Percentiles rank a stretch among this genome's conserved stretches.
phyloP scores from a whole-genome alignment of 2,329 filamentous ascomycete genomes.

The Domatiomyces globalis region DNA sequence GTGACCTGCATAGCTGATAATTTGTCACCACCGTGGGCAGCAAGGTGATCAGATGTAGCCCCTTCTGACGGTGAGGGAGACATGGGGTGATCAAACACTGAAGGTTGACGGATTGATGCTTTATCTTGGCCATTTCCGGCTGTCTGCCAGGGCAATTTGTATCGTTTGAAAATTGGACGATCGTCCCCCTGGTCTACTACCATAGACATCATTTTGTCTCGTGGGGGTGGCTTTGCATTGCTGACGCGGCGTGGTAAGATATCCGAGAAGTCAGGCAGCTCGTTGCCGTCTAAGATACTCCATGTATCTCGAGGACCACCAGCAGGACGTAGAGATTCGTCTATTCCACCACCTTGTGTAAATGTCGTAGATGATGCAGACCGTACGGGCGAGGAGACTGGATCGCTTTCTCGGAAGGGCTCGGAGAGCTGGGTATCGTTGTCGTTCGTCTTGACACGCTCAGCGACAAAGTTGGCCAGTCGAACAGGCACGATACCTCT shows the following conservation, averaged over 20 bases:
- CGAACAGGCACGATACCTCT: slow-evolving; percentile 31
- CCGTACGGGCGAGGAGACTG: slow-evolving; percentile 2
- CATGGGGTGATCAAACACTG: slow-evolving; percentile 22
- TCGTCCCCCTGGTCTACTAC: background rate
- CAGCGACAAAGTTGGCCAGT: slow-evolving; percentile 8
- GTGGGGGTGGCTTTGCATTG: background rate
- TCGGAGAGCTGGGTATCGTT: slow-evolving; percentile 12
- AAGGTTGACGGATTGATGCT: slow-evolving; percentile 20
- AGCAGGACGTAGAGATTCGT: slow-evolving; percentile 22
- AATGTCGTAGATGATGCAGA: slow-evolving; percentile 12
- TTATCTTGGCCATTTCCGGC: background rate
- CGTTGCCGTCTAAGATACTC: slow-evolving; percentile 9
- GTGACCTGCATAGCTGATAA: background rate
- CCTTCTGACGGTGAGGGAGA: slow-evolving; percentile 30
- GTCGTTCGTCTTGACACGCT: slow-evolving; percentile 1
- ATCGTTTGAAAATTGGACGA: background rate
- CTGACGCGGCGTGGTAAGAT: slow-evolving; percentile 1
- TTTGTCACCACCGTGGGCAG: background rate
- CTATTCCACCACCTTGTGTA: slow-evolving; percentile 23
- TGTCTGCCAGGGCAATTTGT: background rate
- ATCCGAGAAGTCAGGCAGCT: slow-evolving; percentile 11
- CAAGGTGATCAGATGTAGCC: slow-evolving; percentile 17
- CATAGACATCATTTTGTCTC: background rate
- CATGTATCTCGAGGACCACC: slow-evolving; percentile 5
- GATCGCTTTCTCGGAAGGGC: slow-evolving; percentile 9